These are phyloP conservation scores for Plantago ovata DNA, from an alignment of 257 asterid genomes.

Conservation along the genomic window DNA sequence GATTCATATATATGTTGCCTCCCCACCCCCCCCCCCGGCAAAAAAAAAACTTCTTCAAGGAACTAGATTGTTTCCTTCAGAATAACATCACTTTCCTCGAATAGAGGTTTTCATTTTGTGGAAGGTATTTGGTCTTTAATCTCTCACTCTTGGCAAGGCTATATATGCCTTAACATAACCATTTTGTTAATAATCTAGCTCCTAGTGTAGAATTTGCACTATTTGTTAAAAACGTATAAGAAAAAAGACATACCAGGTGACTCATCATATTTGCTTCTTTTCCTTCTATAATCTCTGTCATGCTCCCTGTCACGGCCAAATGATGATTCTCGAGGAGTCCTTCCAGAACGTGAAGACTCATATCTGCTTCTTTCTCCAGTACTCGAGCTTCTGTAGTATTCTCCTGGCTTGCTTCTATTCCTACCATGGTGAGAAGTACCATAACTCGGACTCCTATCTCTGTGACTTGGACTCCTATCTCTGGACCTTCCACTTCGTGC, in stretches of 20 bases:
- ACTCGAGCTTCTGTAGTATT: conserved; percentile 33
- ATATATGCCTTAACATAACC: too few species aligned
- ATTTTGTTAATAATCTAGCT: too few species aligned
- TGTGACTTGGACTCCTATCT: conserved; percentile 38
- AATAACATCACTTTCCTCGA: too few species aligned
- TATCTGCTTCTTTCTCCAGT: conserved; percentile 34
- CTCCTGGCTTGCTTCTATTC: conserved; percentile 46
- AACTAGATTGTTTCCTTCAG: too few species aligned
- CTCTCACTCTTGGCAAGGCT: too few species aligned
- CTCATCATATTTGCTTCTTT: conserved; percentile 65
- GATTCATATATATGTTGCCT: too few species aligned
- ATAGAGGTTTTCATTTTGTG: too few species aligned
- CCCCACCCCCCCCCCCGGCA: too few species aligned
- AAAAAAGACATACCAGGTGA: conserved; percentile 58
- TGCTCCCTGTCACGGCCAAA: conserved; percentile 42
- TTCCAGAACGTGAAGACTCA: conserved; percentile 42
- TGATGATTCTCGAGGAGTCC: conserved; percentile 57
- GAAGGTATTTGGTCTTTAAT: too few species aligned
- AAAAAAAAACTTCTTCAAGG: too few species aligned
- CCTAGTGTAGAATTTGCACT: too few species aligned
- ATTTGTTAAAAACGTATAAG: too few species aligned
- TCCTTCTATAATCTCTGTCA: conserved; percentile 48
- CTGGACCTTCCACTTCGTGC: conserved; percentile 48
- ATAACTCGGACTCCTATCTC: conserved; percentile 40
- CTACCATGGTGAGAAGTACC: conserved; percentile 41